Percentiles rank a stretch among this genome's conserved stretches.
Evolutionary conservation across 164 flowering plant species (phyloP).

Genomic region (Stephania japonica): DNA sequence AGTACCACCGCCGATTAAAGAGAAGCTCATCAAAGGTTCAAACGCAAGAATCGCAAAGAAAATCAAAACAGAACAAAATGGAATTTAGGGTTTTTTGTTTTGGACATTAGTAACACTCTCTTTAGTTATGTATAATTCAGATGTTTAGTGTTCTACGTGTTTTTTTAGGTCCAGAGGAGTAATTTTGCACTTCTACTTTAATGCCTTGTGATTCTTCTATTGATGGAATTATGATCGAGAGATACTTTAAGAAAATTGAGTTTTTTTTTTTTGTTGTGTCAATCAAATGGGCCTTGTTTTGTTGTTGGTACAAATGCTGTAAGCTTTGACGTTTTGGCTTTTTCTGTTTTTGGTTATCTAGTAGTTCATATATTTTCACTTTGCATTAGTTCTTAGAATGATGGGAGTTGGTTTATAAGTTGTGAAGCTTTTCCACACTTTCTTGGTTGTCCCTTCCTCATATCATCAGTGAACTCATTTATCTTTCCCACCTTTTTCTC

Average conservation of each 20-base stretch:
- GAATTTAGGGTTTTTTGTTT: too few relatives aligned
- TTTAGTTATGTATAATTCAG: too few relatives aligned
- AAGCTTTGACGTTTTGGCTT: background rate
- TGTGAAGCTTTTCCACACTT: background rate
- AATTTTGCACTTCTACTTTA: too few relatives aligned
- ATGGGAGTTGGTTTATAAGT: background rate
- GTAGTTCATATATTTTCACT: background rate
- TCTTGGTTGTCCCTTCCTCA: background rate
- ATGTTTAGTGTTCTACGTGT: too few relatives aligned
- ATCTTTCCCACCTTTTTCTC: background rate
- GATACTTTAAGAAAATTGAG: background rate
- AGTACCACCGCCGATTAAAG: too few relatives aligned
- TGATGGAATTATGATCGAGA: background rate
- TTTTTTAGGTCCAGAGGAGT: too few relatives aligned
- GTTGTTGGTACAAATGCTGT: background rate
- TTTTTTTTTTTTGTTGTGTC: background rate
- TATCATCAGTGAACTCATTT: background rate
- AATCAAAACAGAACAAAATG: too few relatives aligned
- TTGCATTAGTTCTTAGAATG: background rate
- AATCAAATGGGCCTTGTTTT: background rate
- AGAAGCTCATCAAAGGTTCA: too few relatives aligned
- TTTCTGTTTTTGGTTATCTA: background rate
- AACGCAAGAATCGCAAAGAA: too few relatives aligned
- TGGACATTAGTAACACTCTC: too few relatives aligned
- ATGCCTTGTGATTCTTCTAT: too few relatives aligned